Evolutionary conservation across 2,329 filamentous ascomycete species (phyloP), one percentile per base, ranked within the genome.

Genomic region (Apiospora koreana): DNA sequence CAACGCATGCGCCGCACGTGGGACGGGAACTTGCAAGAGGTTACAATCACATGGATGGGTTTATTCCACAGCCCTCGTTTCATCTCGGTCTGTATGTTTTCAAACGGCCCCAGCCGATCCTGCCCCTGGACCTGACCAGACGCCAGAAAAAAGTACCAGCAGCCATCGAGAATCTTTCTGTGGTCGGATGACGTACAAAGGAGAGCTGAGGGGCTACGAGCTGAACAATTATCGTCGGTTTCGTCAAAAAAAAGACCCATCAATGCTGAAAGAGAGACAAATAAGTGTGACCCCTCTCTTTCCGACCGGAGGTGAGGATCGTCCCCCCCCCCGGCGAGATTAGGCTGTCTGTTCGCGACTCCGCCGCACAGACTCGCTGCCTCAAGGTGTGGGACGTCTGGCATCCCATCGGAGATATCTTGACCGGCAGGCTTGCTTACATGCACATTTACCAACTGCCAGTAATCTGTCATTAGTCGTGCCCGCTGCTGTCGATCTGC

Each of bases 271-370:
- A 31, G 23, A 31, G 16, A 31, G 16, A 54, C 21, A 31, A 31
- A 31, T 2, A 50, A 1, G 46, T 62, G 31, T 38, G 54, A 62
- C 54, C 54, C 54, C 54, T 62, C 54, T n/a, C 54, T 58, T 28
- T 62, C 54, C 54, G 54, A 62, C 54, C 50, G 31, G 54, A 62
- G 54, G 54, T 62, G 54, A 62, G 28, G 54, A 62, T 62, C 54
- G 18, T 31, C 54, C 54, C 31, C 21, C 31, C 21, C 35, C 9
- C 28, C 25, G 54, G 54, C 28, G 54, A 62, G 54, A 62, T 62
- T 62, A 28, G 54, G 38, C 18, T 62, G 54, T 62, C 28, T 35
- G 54, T 62, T 62, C 54, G 31, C 54, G 31, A 62, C 54, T 38
- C 54, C 54, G 31, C 18, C 54, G 54, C 54, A 62, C 54, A n/a